Evolutionary conservation across 306 rosid genomes (phyloP).

Genomic region (Castanopsis chinensis): DNA sequence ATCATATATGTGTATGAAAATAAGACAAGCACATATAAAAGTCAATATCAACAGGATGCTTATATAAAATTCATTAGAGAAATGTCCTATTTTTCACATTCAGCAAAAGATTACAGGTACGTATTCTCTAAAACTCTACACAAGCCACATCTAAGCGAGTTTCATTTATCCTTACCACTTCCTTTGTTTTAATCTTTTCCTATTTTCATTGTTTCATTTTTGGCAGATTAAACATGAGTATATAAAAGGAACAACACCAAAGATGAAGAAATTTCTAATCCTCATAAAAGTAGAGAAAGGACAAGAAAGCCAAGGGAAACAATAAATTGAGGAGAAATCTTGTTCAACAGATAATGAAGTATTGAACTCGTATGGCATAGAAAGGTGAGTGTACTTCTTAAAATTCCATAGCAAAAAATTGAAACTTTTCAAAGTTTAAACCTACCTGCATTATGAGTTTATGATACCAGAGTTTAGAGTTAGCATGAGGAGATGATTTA

Average conservation of each 20-base stretch:
- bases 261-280: not conserved
- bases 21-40: conserved; percentile 11
- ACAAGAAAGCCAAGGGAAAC: not conserved
- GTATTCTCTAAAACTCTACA: not conserved
- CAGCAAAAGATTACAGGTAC: not conserved
- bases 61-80: not conserved
- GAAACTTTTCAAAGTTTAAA: no score
- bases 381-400: no score
- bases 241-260: conserved; percentile 12
- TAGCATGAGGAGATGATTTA: no score
- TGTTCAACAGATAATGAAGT: not conserved
- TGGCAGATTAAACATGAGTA: conserved; percentile 1
- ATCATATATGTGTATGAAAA: conserved; percentile 8
- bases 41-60: conserved; percentile 36
- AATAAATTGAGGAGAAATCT: not conserved
- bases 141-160: not conserved
- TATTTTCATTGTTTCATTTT: not conserved
- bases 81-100: not conserved
- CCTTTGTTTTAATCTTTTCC: conserved; percentile 2
- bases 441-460: no score
- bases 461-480: no score
- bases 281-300: not conserved
- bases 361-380: no score
- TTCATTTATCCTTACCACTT: not conserved
- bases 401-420: no score